Conservation (phyloP, 176 grass and related monocot genomes). For the Zoysia pacifica region DNA sequence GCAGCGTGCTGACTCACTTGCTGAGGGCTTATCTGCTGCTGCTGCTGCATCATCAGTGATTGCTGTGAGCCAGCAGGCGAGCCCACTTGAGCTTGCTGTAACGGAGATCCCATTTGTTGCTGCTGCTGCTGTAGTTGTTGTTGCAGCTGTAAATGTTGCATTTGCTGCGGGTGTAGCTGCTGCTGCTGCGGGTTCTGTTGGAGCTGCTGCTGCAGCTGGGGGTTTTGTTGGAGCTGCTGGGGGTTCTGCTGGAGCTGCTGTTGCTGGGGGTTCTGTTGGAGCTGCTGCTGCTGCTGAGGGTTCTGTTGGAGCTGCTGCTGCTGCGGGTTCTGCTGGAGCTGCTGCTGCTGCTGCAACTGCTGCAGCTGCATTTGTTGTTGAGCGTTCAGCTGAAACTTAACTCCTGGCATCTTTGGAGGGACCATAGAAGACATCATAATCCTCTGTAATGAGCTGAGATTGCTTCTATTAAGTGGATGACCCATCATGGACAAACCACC, state of each 20-base stretch:
- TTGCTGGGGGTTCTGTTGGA: conserved; percentile 4
- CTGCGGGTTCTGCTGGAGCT: conserved; percentile 40
- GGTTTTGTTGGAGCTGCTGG: background rate
- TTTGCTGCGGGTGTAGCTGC: background rate
- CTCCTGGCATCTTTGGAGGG: conserved; percentile 81
- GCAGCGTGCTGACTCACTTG: conserved; percentile 72
- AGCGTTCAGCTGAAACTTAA: conserved; percentile 67
- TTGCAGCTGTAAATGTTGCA: background rate
- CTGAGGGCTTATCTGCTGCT: conserved; percentile 78
- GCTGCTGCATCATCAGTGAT: conserved; percentile 64
- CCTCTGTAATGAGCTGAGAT: conserved; percentile 62
- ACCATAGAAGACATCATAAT: conserved; percentile 77
- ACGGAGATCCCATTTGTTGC: conserved; percentile 64
- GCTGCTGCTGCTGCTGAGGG: background rate
- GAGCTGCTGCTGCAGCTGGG: conserved; percentile 1
- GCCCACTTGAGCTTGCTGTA: conserved; percentile 61
- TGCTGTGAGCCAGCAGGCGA: conserved; percentile 74
- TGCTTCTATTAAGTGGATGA: conserved; percentile 66
- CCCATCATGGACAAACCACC: conserved; percentile 69
- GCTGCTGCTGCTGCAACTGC: conserved; percentile 46
- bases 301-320: background rate
- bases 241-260: conserved; percentile 12
- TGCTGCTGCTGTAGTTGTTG: conserved; percentile 51
- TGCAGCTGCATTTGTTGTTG: conserved; percentile 63
- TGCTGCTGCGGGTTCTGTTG: conserved; percentile 33